Conservation (phyloP, 73 alveolate species). For the Uronychia setigera region DNA sequence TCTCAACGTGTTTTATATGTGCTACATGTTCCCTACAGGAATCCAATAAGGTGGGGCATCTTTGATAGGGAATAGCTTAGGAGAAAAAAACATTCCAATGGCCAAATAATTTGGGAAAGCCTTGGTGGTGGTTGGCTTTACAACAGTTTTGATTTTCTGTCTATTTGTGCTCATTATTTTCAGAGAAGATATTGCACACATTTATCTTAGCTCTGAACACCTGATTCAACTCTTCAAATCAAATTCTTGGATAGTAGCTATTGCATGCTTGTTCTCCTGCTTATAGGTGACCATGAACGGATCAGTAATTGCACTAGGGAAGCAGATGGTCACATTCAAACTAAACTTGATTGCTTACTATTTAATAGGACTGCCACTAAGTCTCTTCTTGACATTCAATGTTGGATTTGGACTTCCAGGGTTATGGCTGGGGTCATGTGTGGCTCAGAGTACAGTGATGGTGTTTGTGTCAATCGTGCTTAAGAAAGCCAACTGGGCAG, state of each 20-base stretch:
- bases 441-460: too few species aligned
- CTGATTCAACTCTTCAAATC: not conserved
- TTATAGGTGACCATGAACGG: not conserved
- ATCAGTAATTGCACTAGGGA: constrained; percentile 4
- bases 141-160: not conserved
- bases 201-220: not conserved
- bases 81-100: constrained; percentile 6
- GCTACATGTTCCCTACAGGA: not conserved
- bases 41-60: constrained; percentile 4
- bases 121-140: not conserved
- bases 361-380: constrained; percentile 10
- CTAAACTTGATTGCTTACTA: constrained; percentile 1
- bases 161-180: not conserved
- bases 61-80: constrained; percentile 20
- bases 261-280: not conserved
- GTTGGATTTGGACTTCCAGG: too few species aligned
- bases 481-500: too few species aligned
- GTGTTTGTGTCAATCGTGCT: too few species aligned
- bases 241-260: not conserved
- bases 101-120: not conserved
- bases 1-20: constrained; percentile 4
- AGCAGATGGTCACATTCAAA: constrained; percentile 1
- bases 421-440: too few species aligned
- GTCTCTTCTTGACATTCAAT: too few species aligned
- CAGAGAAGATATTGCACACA: not conserved